Percentiles rank a stretch among this genome's conserved stretches.
These are phyloP conservation scores for Nephelium lappaceum DNA, from an alignment of 345 rosid genomes.

Conservation along the genomic window DNA sequence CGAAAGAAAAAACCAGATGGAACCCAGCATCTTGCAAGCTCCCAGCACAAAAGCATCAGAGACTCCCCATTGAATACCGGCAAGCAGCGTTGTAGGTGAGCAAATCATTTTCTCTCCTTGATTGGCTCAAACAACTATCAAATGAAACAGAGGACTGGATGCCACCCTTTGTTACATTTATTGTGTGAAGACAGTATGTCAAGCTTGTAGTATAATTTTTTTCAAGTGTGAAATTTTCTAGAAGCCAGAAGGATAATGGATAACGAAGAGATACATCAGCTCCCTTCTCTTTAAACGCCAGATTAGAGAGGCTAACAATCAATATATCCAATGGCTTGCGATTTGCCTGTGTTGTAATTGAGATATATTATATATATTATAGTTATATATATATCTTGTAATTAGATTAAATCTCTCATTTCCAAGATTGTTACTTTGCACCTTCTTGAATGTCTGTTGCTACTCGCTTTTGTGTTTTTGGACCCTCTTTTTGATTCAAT, in stretches of 20 bases:
- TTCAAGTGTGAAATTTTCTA: conserved; percentile 27
- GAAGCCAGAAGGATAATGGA: conserved; percentile 23
- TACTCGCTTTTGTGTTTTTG: conserved; percentile 31
- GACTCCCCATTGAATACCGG: conserved; percentile 58
- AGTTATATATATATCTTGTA: conserved; percentile 28
- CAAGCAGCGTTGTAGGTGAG: conserved; percentile 52
- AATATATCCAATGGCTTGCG: conserved; percentile 23
- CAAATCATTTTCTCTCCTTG: conserved; percentile 27
- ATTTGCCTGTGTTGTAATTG: conserved; percentile 37
- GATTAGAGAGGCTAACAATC: conserved; percentile 45
- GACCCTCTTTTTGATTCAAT: conserved; percentile 1
- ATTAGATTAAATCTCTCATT: conserved; percentile 38
- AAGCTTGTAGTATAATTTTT: conserved; percentile 31
- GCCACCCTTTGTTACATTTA: conserved; percentile 24
- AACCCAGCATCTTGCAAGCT: conserved; percentile 33
- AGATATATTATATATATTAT: conserved; percentile 16
- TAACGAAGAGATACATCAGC: conserved; percentile 14
- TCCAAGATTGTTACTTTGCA: conserved; percentile 21
- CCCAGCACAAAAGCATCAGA: conserved; percentile 48
- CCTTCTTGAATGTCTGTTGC: not conserved
- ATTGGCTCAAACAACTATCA: conserved; percentile 25
- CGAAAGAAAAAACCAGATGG: conserved; percentile 66
- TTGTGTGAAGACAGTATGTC: conserved; percentile 34
- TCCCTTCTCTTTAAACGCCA: conserved; percentile 25
- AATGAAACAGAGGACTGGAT: conserved; percentile 27